A percentile compares a stretch with the other conserved stretches of the same genome.
Evolutionary conservation across 2,329 filamentous ascomycete genomes (phyloP).

Genomic region (Spiromastix sp.): DNA sequence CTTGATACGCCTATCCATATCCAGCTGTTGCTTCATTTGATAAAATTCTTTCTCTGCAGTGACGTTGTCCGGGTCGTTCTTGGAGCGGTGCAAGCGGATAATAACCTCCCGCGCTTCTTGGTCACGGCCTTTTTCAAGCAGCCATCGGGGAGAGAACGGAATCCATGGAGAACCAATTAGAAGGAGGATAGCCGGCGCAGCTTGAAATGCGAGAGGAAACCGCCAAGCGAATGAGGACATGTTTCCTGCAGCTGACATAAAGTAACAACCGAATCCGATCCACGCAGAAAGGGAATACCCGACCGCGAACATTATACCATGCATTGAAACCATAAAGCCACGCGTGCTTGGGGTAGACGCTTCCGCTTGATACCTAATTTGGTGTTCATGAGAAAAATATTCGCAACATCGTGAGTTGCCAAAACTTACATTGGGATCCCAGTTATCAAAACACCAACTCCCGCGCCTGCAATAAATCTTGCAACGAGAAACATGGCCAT

Average conservation of each 20-base stretch:
- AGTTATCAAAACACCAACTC: slow-evolving; percentile 9
- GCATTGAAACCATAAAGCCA: slow-evolving; percentile 32
- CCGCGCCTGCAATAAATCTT: slow-evolving; percentile 8
- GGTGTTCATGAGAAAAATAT: neutral
- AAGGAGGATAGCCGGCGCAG: slow-evolving; percentile 29
- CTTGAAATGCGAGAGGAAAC: slow-evolving; percentile 36
- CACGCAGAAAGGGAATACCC: slow-evolving; percentile 31
- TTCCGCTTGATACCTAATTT: slow-evolving; percentile 25
- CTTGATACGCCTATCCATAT: slow-evolving; percentile 27
- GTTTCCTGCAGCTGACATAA: slow-evolving; percentile 21
- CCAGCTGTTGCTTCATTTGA: slow-evolving; percentile 35
- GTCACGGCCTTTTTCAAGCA: slow-evolving; percentile 32
- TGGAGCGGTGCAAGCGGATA: slow-evolving; percentile 33
- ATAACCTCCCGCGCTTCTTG: slow-evolving; percentile 33
- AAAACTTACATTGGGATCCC: slow-evolving; percentile 9
- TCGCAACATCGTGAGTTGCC: neutral
- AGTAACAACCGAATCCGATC: slow-evolving; percentile 33
- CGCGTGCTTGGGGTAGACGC: slow-evolving; percentile 29
- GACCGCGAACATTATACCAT: slow-evolving; percentile 33
- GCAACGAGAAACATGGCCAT: slow-evolving; percentile 9
- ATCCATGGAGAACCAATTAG: slow-evolving; percentile 29
- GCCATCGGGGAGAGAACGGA: slow-evolving; percentile 35
- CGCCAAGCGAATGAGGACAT: slow-evolving; percentile 34
- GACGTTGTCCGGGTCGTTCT: slow-evolving; percentile 28
- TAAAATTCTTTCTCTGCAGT: slow-evolving; percentile 32